Percentiles rank a stretch among this genome's conserved stretches.
These are phyloP conservation scores for Tricholoma hemisulphureum DNA, from an alignment of 768 basidiomycete species.

Conservation along the genomic window DNA sequence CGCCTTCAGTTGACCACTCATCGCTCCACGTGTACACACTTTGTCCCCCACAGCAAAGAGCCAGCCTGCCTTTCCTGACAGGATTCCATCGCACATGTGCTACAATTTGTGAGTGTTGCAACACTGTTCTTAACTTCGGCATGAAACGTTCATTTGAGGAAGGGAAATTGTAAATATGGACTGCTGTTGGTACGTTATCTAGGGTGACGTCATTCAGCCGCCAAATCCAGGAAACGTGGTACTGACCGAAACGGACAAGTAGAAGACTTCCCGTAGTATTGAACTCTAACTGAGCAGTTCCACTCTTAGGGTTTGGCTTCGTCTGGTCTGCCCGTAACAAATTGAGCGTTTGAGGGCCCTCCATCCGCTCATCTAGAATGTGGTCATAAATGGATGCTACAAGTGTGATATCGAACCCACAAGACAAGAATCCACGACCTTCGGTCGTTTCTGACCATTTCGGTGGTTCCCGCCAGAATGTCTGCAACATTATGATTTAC, in stretches of 20 bases:
- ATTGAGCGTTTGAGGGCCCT: slow-evolving; percentile 52
- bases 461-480: slow-evolving; percentile 80
- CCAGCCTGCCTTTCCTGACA: slow-evolving; percentile 68
- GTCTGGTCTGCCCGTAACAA: slow-evolving; percentile 53
- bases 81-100: slow-evolving; percentile 80
- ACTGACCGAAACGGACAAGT: slow-evolving; percentile 69
- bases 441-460: slow-evolving; percentile 84
- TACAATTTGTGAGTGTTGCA: slow-evolving; percentile 65
- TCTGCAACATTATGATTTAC: slow-evolving; percentile 39
- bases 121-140: slow-evolving; percentile 63
- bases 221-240: not conserved
- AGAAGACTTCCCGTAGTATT: slow-evolving; percentile 74
- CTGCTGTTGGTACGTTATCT: slow-evolving; percentile 63
- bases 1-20: slow-evolving; percentile 66
- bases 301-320: slow-evolving; percentile 65
- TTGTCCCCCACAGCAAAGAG: slow-evolving; percentile 62
- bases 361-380: slow-evolving; percentile 60
- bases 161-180: slow-evolving; percentile 76
- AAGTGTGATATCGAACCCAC: slow-evolving; percentile 43
- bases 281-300: slow-evolving; percentile 75
- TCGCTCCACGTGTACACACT: slow-evolving; percentile 81
- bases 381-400: not conserved
- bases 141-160: slow-evolving; percentile 52
- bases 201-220: slow-evolving; percentile 1
- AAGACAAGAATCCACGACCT: slow-evolving; percentile 85